phyloP scores from a whole-genome alignment of 176 grass and related monocot genomes.

The Poa annua region DNA sequence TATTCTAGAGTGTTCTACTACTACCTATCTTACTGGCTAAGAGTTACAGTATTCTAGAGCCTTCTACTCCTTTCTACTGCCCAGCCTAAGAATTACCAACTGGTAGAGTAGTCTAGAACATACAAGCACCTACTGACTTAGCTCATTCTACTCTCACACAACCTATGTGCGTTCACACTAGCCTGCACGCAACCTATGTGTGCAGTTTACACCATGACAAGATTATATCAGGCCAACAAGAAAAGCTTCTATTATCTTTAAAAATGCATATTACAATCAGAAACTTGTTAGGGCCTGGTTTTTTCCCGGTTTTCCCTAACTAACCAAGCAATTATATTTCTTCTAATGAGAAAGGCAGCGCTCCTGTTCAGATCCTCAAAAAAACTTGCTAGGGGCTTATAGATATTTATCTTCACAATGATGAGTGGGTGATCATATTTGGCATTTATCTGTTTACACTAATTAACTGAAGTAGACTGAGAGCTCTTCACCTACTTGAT shows the following conservation, averaged over 20 bases:
- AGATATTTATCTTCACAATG: background rate
- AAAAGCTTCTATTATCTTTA: background rate
- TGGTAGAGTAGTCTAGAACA: too few relatives aligned
- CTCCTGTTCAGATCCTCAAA: background rate
- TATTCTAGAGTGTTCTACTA: too few relatives aligned
- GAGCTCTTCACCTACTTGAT: background rate
- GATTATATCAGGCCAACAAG: too few relatives aligned
- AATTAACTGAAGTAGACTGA: background rate
- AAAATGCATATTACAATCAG: background rate
- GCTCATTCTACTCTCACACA: too few relatives aligned
- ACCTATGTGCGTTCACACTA: too few relatives aligned
- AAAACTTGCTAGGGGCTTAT: background rate
- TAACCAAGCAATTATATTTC: background rate
- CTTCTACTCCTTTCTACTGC: too few relatives aligned
- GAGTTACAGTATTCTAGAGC: too few relatives aligned
- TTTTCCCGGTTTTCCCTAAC: background rate
- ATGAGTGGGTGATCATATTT: background rate
- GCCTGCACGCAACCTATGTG: too few relatives aligned
- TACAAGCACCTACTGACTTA: too few relatives aligned
- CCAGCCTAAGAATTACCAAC: too few relatives aligned
- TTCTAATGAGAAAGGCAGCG: background rate
- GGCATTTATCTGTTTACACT: background rate
- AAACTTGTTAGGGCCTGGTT: background rate
- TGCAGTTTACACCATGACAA: too few relatives aligned
- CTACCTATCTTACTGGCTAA: too few relatives aligned